A percentile compares a stretch with the other conserved stretches of the same genome.
Evolutionary conservation across 2,329 filamentous ascomycete genomes (phyloP).

Genomic region (Cladosporium sp.): DNA sequence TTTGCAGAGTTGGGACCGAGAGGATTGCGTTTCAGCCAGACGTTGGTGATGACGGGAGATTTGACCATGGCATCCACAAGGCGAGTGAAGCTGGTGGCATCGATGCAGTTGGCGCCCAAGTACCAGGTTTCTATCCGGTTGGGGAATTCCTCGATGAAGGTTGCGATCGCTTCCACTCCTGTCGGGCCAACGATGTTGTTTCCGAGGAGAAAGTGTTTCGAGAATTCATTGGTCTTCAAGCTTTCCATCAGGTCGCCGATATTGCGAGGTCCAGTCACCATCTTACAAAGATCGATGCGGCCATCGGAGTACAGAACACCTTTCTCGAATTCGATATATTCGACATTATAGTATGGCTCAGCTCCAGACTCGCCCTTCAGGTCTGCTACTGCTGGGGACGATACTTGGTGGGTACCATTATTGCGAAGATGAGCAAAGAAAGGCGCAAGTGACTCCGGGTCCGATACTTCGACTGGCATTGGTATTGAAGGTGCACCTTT

Average conservation of each 20-base stretch:
- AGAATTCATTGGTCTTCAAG: conserved; percentile 50
- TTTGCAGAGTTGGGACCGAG: conserved; percentile 44
- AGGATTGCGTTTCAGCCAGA: conserved; percentile 60
- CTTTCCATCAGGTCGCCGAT: conserved; percentile 55
- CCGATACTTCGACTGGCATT: conserved; percentile 42
- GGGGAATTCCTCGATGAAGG: conserved; percentile 51
- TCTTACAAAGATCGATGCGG: conserved; percentile 59
- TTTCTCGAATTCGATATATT: conserved; percentile 43
- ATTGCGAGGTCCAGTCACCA: conserved; percentile 56
- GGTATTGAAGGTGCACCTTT: conserved; percentile 38
- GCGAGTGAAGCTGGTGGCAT: conserved; percentile 44
- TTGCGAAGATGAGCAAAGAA: conserved; percentile 42
- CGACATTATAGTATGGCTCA: conserved; percentile 40
- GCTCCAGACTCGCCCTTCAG: conserved; percentile 29
- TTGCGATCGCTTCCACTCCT: conserved; percentile 50
- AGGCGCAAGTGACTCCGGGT: conserved; percentile 37
- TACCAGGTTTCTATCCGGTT: conserved; percentile 58
- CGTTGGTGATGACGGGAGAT: conserved; percentile 50
- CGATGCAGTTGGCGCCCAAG: conserved; percentile 58
- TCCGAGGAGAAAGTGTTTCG: conserved; percentile 56
- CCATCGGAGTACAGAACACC: conserved; percentile 54
- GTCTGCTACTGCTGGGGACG: conserved; percentile 3
- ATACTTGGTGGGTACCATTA: conserved; percentile 31
- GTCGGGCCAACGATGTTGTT: conserved; percentile 58
- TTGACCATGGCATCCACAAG: conserved; percentile 51